Evolutionary conservation across 106 monocot genomes (phyloP).

Genomic region (Dendrobium nobile): DNA sequence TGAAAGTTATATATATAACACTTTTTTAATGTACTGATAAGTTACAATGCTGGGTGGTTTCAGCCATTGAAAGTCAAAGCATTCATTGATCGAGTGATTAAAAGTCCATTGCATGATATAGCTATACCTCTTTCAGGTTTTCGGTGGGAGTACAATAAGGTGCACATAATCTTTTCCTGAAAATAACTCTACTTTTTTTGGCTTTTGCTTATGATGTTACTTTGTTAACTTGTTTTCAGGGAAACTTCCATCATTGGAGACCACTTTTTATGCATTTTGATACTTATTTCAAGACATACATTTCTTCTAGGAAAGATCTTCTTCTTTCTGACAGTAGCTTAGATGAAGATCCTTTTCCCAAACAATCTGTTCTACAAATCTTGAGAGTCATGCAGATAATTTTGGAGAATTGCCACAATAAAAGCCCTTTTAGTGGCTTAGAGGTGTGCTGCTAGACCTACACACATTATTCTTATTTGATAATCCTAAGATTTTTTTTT

Average conservation of each 20-base stretch:
- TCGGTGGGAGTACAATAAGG: slow-evolving; percentile 96
- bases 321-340: slow-evolving; percentile 68
- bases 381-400: slow-evolving; percentile 97
- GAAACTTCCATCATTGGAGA: slow-evolving; percentile 98
- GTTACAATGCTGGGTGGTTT: slow-evolving; percentile 17
- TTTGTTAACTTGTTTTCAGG: slow-evolving; percentile 42
- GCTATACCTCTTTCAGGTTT: slow-evolving; percentile 98
- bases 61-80: slow-evolving; percentile 89
- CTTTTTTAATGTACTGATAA: slow-evolving; percentile 14
- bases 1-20: background rate
- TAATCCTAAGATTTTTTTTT: background rate
- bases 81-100: slow-evolving; percentile 96
- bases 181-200: background rate
- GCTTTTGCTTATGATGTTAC: background rate
- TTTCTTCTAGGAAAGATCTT: slow-evolving; percentile 79
- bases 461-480: background rate
- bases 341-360: slow-evolving; percentile 79
- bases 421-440: slow-evolving; percentile 80
- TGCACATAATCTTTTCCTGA: slow-evolving; percentile 2
- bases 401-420: slow-evolving; percentile 94
- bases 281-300: slow-evolving; percentile 86
- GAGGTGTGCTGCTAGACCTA: slow-evolving; percentile 50
- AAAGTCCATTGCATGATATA: slow-evolving; percentile 86
- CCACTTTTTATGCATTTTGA: slow-evolving; percentile 98
- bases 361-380: slow-evolving; percentile 75